Conservation (phyloP, 108 stramenopile genomes). For the Hondaea fermentalgiana region DNA sequence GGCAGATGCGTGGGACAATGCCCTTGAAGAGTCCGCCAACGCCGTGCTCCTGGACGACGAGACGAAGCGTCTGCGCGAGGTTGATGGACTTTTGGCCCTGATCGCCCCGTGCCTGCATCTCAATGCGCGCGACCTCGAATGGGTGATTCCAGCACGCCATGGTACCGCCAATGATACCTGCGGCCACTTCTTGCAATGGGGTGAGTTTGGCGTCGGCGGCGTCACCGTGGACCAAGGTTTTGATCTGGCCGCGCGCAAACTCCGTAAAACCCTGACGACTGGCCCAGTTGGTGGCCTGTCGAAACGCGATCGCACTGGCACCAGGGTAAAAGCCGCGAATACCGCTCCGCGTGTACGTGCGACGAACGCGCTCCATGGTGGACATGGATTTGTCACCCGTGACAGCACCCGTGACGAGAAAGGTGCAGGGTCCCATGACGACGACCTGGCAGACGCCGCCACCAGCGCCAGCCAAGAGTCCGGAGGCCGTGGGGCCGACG, state of each 20-base stretch:
- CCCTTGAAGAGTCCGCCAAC: slow-evolving; percentile 23
- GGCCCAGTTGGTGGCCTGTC: slow-evolving; percentile 41
- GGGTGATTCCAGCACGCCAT: slow-evolving; percentile 35
- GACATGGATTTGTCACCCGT: neutral
- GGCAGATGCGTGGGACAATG: slow-evolving; percentile 22
- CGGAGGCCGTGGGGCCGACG: neutral
- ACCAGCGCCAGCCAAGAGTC: slow-evolving; percentile 21
- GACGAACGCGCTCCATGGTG: neutral
- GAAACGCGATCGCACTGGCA: slow-evolving; percentile 27
- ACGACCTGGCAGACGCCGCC: slow-evolving; percentile 26
- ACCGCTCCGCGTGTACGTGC: neutral
- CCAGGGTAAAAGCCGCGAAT: slow-evolving; percentile 30
- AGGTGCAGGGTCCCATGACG: slow-evolving; percentile 32
- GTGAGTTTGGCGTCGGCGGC: slow-evolving; percentile 21
- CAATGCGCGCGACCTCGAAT: slow-evolving; percentile 33
- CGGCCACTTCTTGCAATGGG: slow-evolving; percentile 1
- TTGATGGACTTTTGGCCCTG: slow-evolving; percentile 15
- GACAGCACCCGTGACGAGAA: slow-evolving; percentile 26
- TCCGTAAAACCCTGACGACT: slow-evolving; percentile 34
- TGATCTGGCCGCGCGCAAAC: neutral
- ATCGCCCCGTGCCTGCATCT: slow-evolving; percentile 20
- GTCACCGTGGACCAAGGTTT: neutral
- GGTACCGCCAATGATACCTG: slow-evolving; percentile 30
- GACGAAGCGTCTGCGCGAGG: neutral
- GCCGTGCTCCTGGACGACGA: slow-evolving; percentile 22